phyloP scores from a whole-genome alignment of 192 early-diverging fungal genomes.

The Cetraspora pellucida region DNA sequence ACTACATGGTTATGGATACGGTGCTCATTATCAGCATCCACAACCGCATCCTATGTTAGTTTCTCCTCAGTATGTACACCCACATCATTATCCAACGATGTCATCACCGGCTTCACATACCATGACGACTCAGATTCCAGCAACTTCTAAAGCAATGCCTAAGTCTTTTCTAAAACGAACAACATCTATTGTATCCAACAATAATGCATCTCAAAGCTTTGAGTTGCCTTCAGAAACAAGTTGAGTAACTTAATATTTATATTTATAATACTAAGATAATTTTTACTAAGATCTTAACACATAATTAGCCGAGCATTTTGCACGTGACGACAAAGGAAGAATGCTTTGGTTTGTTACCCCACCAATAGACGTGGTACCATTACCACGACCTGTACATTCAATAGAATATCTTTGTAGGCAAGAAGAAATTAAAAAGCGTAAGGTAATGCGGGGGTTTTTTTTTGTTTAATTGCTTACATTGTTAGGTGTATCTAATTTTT shows the following conservation, averaged over 20 bases:
- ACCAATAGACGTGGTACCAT: slow-evolving; percentile 44
- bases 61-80: slow-evolving; percentile 13
- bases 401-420: slow-evolving; percentile 35
- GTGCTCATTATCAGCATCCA: slow-evolving; percentile 17
- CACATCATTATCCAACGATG: slow-evolving; percentile 27
- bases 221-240: slow-evolving; percentile 41
- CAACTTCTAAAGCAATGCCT: slow-evolving; percentile 5
- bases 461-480: not conserved
- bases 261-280: slow-evolving; percentile 6
- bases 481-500: too few species aligned
- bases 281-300: not conserved
- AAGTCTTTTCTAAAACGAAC: not conserved
- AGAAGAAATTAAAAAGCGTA: not conserved
- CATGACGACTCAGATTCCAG: not conserved
- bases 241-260: slow-evolving; percentile 18
- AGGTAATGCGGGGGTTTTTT: not conserved
- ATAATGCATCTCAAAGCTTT: slow-evolving; percentile 26
- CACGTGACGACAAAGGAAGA: slow-evolving; percentile 39
- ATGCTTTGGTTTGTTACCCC: slow-evolving; percentile 48
- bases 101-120: slow-evolving; percentile 1
- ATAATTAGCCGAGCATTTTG: slow-evolving; percentile 35
- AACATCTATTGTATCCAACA: slow-evolving; percentile 16
- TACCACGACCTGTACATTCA: slow-evolving; percentile 45
- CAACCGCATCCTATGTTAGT: slow-evolving; percentile 23
- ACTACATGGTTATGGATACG: not conserved